Conservation (phyloP, 768 basidiomycete genomes). For the Russula vinacea region DNA sequence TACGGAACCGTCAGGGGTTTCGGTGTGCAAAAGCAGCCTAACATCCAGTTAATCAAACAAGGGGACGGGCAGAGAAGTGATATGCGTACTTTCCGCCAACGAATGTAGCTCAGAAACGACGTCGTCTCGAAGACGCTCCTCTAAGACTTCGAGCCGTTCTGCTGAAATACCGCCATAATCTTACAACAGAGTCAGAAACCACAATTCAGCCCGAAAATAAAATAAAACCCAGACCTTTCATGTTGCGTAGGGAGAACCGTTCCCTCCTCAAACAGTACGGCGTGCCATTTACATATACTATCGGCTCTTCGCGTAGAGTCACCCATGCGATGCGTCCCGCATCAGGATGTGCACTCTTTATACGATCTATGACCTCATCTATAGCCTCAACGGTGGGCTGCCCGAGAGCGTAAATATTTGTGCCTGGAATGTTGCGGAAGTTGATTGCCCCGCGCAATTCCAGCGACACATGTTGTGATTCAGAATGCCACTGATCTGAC, state of each 20-base stretch:
- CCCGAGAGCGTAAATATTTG: constrained; percentile 86
- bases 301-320: constrained; percentile 87
- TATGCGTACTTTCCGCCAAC: constrained; percentile 76
- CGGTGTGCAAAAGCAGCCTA: constrained; percentile 85
- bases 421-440: constrained; percentile 79
- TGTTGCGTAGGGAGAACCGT: constrained; percentile 83
- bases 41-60: constrained; percentile 7
- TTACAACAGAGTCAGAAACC: constrained; percentile 33
- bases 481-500: constrained; percentile 86
- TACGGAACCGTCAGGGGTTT: constrained; percentile 81
- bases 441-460: constrained; percentile 92
- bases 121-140: constrained; percentile 86
- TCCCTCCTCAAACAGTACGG: constrained; percentile 89
- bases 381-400: constrained; percentile 91
- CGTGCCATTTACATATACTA: constrained; percentile 88
- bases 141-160: constrained; percentile 81
- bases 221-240: constrained; percentile 63
- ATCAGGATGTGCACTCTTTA: constrained; percentile 58
- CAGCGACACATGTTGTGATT: constrained; percentile 61
- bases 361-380: constrained; percentile 65
- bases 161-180: constrained; percentile 96
- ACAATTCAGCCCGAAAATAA: constrained; percentile 1
- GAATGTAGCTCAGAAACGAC: constrained; percentile 76
- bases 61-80: neutral
- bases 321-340: constrained; percentile 79